phyloP scores from a whole-genome alignment of 202 grass and related monocot species.

The Schoenoplectus triqueter region DNA sequence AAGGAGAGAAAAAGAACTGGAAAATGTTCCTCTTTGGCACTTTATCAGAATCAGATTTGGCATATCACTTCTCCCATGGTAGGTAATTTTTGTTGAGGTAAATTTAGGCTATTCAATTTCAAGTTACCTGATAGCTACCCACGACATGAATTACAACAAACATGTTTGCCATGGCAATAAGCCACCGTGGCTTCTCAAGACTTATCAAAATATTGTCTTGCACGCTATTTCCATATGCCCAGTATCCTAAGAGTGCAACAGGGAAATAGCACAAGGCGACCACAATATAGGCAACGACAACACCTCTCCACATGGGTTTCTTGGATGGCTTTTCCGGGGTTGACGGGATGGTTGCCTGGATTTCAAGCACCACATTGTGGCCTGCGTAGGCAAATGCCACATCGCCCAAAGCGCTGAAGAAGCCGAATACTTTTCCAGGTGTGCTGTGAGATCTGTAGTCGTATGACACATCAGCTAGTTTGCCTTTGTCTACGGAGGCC shows the following conservation, averaged over 20 bases:
- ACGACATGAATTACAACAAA: constrained; percentile 90
- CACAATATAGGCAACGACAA: constrained; percentile 72
- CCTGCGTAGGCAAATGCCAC: constrained; percentile 86
- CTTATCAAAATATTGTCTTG: constrained; percentile 73
- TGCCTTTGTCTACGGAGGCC: constrained; percentile 71
- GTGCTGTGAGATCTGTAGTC: constrained; percentile 46
- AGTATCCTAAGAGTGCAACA: constrained; percentile 75
- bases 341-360: constrained; percentile 92
- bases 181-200: constrained; percentile 64
- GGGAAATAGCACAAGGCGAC: constrained; percentile 95
- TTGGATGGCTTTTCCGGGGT: constrained; percentile 81
- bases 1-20: too few relatives aligned
- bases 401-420: constrained; percentile 65
- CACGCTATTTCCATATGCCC: constrained; percentile 62
- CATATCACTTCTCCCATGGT: too few relatives aligned
- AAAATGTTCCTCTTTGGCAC: neutral
- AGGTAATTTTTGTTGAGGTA: too few relatives aligned
- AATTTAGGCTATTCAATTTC: neutral
- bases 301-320: constrained; percentile 96
- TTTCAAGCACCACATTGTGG: constrained; percentile 95
- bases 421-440: constrained; percentile 62
- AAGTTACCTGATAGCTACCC: constrained; percentile 72
- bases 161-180: constrained; percentile 83
- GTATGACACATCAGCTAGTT: constrained; percentile 59
- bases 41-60: neutral